Evolutionary conservation across 495 filamentous ascomycete genomes (phyloP), one percentile per base, ranked within the genome.

Genomic region (Penicillium dipodomyicola): DNA sequence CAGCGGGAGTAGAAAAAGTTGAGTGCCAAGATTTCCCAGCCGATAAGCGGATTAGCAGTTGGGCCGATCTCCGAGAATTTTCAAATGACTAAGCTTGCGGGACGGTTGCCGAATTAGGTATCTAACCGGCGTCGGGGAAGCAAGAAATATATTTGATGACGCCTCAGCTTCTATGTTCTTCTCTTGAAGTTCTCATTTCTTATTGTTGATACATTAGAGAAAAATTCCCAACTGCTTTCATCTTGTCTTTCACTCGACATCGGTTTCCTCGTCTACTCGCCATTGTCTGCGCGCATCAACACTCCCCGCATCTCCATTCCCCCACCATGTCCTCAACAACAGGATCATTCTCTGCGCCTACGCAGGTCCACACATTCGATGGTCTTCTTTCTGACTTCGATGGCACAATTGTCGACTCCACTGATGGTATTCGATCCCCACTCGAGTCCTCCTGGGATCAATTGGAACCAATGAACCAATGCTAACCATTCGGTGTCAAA

Each of bases 301-400:
- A 25, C 41, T 35, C 50, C 50, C 57, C 49, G 35, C 58, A 42
- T 47, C 45, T 58, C 56, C 27, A 29, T 58, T 61, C 66, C 61
- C 60, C 58, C 56, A 60, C 60, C 54, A 79, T 77, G 74, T 59
- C 74, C 10, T 22, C 59, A 12, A 50, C 61, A 47, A 58, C 65
- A 55, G 69, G 70, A 60, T 70, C 74, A 5, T 91, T 86, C 68
- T 81, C 84, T 39, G 82, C 82, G 20, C 80, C 82, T 15, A 66
- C 85, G 29, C 78, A 85, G 60, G 69, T 71, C 22, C 80, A 84
- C 61, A 74, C 79, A 15, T 95, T 94, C 63, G 80, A 86, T 63
- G 92, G 87, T 9, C 71, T 96, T 29, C 81, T 97, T 4, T 96
- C 96, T 61, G 93, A 97, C 72, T 92, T 96, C 82, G 92, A 95